These are phyloP conservation scores for Escovopsis sp. DNA, from an alignment of 2,329 filamentous ascomycete species.

Conservation along the genomic window DNA sequence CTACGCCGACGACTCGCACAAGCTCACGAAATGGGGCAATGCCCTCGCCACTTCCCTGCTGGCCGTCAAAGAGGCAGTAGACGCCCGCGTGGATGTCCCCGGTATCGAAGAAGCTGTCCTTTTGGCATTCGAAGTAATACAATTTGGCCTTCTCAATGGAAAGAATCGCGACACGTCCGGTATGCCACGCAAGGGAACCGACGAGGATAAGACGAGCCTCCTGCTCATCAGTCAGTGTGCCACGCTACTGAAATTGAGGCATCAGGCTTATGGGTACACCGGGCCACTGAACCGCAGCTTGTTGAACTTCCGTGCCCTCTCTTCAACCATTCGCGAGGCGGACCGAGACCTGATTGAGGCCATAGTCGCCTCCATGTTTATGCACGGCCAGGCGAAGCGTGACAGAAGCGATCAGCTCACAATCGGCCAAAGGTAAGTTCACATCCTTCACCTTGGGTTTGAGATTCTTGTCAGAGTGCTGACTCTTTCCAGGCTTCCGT, in stretches of 20 bases:
- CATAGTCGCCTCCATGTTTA: constrained; percentile 62
- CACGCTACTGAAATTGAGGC: constrained; percentile 66
- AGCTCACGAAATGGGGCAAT: constrained; percentile 71
- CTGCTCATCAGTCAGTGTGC: constrained; percentile 78
- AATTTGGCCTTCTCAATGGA: constrained; percentile 62
- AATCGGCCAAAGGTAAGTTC: constrained; percentile 52
- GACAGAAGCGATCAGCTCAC: constrained; percentile 51
- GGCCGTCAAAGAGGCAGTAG: constrained; percentile 39
- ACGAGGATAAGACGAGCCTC: constrained; percentile 63
- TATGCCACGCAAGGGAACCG: constrained; percentile 39
- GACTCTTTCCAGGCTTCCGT: constrained; percentile 39
- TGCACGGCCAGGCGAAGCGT: constrained; percentile 65
- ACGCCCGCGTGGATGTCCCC: constrained; percentile 27
- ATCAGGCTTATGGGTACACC: constrained; percentile 80
- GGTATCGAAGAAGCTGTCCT: constrained; percentile 63
- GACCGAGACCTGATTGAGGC: constrained; percentile 77
- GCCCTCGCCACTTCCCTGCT: constrained; percentile 59
- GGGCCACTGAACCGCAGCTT: constrained; percentile 85
- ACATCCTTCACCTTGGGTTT: constrained; percentile 13
- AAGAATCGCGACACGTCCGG: constrained; percentile 44
- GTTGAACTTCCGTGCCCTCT: constrained; percentile 71
- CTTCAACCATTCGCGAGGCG: constrained; percentile 62
- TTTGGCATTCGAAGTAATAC: constrained; percentile 72
- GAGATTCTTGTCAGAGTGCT: background rate
- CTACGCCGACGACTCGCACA: constrained; percentile 67